Evolutionary conservation across 139 green algal species (phyloP).

Genomic region (Chlorella sp.): DNA sequence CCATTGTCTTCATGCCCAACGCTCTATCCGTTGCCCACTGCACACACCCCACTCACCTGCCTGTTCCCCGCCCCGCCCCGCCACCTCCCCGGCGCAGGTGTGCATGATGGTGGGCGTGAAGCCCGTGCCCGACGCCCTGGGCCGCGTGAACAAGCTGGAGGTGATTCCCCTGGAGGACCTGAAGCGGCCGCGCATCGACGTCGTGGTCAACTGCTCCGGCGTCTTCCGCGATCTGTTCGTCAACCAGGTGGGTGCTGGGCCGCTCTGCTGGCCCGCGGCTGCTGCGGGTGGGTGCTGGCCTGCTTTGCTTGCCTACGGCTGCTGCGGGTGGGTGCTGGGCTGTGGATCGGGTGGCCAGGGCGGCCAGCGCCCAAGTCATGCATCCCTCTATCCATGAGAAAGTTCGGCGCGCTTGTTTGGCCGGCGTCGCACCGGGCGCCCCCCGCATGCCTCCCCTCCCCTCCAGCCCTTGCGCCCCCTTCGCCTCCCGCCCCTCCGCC

Average conservation of each 20-base stretch:
- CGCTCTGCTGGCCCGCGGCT: too few species aligned
- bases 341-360: too few species aligned
- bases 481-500: not conserved
- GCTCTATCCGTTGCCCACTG: too few species aligned
- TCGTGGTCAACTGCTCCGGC: slow-evolving; percentile 99
- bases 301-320: too few species aligned
- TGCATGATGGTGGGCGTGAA: slow-evolving; percentile 95
- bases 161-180: slow-evolving; percentile 98
- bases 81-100: slow-evolving; percentile 67
- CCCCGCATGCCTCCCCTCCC: too few species aligned
- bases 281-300: not conserved
- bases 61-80: not conserved
- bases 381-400: too few species aligned
- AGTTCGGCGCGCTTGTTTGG: too few species aligned
- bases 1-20: too few species aligned
- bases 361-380: too few species aligned
- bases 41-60: not conserved
- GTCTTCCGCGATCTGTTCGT: slow-evolving; percentile 99
- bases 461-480: slow-evolving; percentile 45
- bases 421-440: too few species aligned
- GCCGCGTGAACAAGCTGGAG: slow-evolving; percentile 99
- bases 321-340: too few species aligned
- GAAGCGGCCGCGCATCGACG: slow-evolving; percentile 93
- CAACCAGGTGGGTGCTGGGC: slow-evolving; percentile 79
- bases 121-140: slow-evolving; percentile 94